These are phyloP conservation scores for Brettanomyces naardenensis DNA, from an alignment of 805 yeast species.

Conservation along the genomic window DNA sequence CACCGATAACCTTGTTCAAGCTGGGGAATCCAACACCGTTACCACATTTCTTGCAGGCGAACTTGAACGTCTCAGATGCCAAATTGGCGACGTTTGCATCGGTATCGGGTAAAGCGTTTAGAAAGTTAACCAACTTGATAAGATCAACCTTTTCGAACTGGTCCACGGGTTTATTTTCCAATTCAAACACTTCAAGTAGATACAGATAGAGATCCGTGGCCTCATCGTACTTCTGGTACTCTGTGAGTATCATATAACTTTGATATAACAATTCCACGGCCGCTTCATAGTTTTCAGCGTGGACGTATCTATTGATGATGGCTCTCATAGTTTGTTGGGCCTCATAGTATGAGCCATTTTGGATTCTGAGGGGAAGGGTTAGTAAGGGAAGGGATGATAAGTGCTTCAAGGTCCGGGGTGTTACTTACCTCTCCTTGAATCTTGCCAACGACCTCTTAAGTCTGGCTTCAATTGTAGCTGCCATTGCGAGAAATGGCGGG, in stretches of 20 bases:
- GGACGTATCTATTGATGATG: conserved; percentile 75
- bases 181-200: conserved; percentile 60
- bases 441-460: conserved; percentile 54
- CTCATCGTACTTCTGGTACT: conserved; percentile 68
- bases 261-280: conserved; percentile 70
- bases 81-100: conserved; percentile 64
- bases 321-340: conserved; percentile 95
- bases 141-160: conserved; percentile 19
- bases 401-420: no score
- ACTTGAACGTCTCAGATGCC: conserved; percentile 55
- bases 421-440: conserved; percentile 39
- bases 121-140: conserved; percentile 33
- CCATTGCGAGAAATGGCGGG: no score
- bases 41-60: conserved; percentile 48
- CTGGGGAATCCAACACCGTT: conserved; percentile 65
- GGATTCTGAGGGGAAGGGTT: conserved; percentile 37
- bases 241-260: conserved; percentile 61
- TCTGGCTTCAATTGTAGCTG: conserved; percentile 28
- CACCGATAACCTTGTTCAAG: conserved; percentile 67
- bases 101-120: conserved; percentile 33
- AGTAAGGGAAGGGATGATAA: background rate
- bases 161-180: conserved; percentile 30
- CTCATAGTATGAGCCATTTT: conserved; percentile 75
- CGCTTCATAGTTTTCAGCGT: conserved; percentile 54
- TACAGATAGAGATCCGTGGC: conserved; percentile 72